Evolutionary conservation across 1,139 yeast genomes (phyloP), one percentile per base, ranked within the genome.

Genomic region (Tardiomyces blankii): DNA sequence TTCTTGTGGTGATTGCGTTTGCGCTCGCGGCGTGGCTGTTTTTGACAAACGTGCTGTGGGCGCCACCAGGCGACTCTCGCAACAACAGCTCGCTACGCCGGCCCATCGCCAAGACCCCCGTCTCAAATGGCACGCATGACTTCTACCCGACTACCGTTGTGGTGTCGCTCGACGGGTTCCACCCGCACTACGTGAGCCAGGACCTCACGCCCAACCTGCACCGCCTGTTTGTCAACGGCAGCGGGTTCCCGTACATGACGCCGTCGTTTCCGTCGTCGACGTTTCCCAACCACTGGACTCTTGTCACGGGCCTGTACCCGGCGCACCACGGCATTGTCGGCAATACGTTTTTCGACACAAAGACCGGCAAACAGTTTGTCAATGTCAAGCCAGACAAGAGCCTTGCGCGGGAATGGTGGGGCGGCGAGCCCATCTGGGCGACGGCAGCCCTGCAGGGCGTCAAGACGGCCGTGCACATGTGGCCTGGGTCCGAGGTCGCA

Each of bases 221-320:
- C 57, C 64, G 70, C 14, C 64, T 83, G 61, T 63, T 78, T 54
- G 57, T 71, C 9, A 66, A 74, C 23, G 80, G 73, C 19, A 77
- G 74, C 53, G 84, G 84, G 4, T 78, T 93, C 2, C 96, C 96
- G 1, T 86, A 77, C 58, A 84, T 89, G 91, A 67, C 65, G 2
- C 95, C 96, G 0, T 76, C 87, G 5, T 88, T 88, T 62, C 96
- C 96, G 1, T 77, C 94, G 0, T 84, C 88, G 38, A 85, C 95
- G 1, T 85, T 86, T 57, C 94, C 96, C 0, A 88, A 89, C 60
- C 95, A 87, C 61, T 89, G 95, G 93, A 80, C 95, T 0, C 61
- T 89, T 53, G 80, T 84, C 0, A 89, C 96, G 0, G 97, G 97
- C 0, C 65, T 84, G 43, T 77, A 80, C 49, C 96, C 97, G 1